Evolutionary conservation across 257 asterid species (phyloP).

Genomic region (Solanum rostratum): DNA sequence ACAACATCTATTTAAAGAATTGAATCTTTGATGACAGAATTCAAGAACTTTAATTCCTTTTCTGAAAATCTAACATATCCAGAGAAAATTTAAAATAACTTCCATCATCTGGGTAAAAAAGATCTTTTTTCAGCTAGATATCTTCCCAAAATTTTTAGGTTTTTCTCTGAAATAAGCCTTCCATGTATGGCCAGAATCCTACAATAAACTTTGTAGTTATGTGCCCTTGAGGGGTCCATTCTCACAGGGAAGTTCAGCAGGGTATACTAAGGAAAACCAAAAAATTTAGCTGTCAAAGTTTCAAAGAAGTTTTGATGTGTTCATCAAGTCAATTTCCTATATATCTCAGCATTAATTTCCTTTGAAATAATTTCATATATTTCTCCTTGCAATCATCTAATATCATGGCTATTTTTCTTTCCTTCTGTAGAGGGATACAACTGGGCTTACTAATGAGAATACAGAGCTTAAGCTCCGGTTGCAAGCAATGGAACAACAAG

Average conservation of each 20-base stretch:
- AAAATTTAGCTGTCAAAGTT: neutral
- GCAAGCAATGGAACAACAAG: slow-evolving; percentile 98
- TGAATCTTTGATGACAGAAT: neutral
- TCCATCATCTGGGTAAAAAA: neutral
- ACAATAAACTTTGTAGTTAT: neutral
- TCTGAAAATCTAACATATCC: neutral
- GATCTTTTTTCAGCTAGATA: neutral
- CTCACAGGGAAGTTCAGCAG: neutral
- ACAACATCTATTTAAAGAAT: neutral
- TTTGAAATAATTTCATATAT: neutral
- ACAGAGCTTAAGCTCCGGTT: slow-evolving; percentile 85
- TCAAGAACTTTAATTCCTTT: neutral
- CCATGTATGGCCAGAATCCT: neutral
- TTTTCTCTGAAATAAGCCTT: neutral
- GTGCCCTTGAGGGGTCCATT: neutral
- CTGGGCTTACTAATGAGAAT: slow-evolving; percentile 76
- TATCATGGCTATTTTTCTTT: neutral
- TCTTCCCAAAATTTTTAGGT: neutral
- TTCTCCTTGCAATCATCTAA: neutral
- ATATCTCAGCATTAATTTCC: neutral
- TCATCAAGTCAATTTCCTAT: neutral
- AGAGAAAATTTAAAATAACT: neutral
- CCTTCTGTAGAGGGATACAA: slow-evolving; percentile 70
- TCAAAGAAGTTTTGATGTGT: neutral
- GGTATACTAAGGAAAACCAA: neutral